phyloP scores from a whole-genome alignment of 257 asterid species.

The Scutellaria galericulata region DNA sequence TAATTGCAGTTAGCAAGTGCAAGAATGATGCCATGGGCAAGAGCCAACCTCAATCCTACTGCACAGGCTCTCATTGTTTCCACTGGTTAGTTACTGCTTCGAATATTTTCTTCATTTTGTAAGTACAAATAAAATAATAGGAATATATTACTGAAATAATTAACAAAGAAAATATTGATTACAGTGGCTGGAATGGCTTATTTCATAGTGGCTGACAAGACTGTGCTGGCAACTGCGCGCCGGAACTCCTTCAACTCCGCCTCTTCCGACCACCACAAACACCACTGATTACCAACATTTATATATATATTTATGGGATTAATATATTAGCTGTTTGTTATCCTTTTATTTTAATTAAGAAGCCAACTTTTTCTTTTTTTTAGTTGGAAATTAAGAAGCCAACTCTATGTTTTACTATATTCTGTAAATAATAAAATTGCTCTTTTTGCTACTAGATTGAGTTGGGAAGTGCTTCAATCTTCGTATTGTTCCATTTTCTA shows the following conservation, averaged over 20 bases:
- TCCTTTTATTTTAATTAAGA: neutral
- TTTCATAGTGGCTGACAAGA: constrained; percentile 92
- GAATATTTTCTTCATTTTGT: no score
- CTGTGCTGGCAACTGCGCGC: constrained; percentile 74
- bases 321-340: neutral
- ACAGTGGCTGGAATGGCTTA: constrained; percentile 89
- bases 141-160: neutral
- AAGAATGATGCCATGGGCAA: constrained; percentile 86
- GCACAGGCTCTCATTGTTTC: constrained; percentile 91
- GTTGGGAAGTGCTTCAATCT: no score
- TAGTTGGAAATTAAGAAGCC: neutral
- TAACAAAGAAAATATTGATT: no score
- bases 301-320: neutral
- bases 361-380: neutral
- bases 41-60: constrained; percentile 79
- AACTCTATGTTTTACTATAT: neutral
- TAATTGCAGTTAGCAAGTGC: constrained; percentile 68
- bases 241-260: constrained; percentile 59
- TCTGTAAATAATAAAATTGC: neutral
- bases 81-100: constrained; percentile 49
- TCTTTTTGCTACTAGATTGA: neutral
- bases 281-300: neutral
- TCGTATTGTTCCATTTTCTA: no score
- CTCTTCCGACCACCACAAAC: neutral
- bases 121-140: neutral